Base-by-base conservation (phyloP, 1,284 basidiomycete species). In the Trichosporon sp. region DNA sequence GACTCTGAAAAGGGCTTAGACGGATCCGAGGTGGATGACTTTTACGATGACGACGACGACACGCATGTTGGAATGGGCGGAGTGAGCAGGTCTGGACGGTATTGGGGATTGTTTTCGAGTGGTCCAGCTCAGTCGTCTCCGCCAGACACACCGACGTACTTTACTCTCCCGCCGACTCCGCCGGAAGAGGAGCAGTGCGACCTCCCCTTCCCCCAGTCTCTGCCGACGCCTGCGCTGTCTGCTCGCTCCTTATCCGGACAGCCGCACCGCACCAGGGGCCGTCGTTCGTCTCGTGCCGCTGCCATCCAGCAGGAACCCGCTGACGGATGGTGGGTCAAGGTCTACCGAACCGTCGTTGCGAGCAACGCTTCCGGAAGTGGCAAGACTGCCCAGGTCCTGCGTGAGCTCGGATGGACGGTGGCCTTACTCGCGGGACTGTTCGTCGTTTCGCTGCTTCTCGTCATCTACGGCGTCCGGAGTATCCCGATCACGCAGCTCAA, bases 191-290 rank as follows among this genome's bases (percentile, higher is more conserved):
- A 66, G 36, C 37, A 33, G 33, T 21, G n/a, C 37, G 54, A 59
- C 23, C 56, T 59, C 11, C 58, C 65, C 3, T 65, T 69, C n/a
- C 60, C 67, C 4, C 64, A 66, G 2, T 66, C 71, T 6, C 65
- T 81, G 4, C 79, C 79, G 4, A 81, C 80, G 1, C 80, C 80
- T 2, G 78, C 79, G 0, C 65, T 81, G 9, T 80, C 78, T 0
- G 61, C 75, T 1, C 69, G 69, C 34, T 78, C 76, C 0, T 65
- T 81, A 8, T 77, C 77, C 0, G 49, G 49, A 2, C 46, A 27
- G 11, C 14, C 25, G 25, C 49, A 29, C 10, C 64, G 69, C 10
- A 65, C 59, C 9, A 59, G 63, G 16, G 63, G 65, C 4, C 59
- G 59, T 3, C 62, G 62, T 9, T 52, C 65, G 10, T 63, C 61